Percentiles rank a stretch among this genome's conserved stretches.
These are phyloP conservation scores for Picea abies DNA, from an alignment of 83 land plant genomes.

Conservation along the genomic window DNA sequence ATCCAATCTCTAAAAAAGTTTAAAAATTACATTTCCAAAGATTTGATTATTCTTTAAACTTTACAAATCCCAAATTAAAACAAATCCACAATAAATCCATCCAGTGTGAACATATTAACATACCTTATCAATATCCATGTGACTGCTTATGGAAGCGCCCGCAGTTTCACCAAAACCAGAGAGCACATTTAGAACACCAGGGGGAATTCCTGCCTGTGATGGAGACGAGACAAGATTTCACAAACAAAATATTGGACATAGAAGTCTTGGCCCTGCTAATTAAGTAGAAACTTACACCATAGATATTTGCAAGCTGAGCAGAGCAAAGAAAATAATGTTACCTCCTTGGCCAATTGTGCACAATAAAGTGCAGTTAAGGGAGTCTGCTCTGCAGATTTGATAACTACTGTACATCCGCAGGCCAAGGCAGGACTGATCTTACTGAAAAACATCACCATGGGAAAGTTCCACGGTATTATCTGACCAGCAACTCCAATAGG, in stretches of 20 bases:
- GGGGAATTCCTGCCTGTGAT: constrained; percentile 18
- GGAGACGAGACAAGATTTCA: not conserved
- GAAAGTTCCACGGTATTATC: constrained; percentile 65
- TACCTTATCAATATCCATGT: too few relatives aligned
- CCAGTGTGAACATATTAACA: too few relatives aligned
- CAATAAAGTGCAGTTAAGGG: constrained; percentile 53
- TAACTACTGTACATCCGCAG: constrained; percentile 44
- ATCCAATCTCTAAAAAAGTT: too few relatives aligned
- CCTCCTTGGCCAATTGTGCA: constrained; percentile 54
- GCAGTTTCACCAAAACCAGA: too few relatives aligned
- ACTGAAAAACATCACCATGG: constrained; percentile 33
- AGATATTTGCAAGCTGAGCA: not conserved
- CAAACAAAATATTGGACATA: not conserved
- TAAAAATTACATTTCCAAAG: too few relatives aligned
- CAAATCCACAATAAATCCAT: too few relatives aligned
- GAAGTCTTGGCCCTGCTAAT: not conserved
- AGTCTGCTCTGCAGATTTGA: constrained; percentile 61
- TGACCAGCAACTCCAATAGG: constrained; percentile 59
- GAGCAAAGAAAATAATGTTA: constrained; percentile 6
- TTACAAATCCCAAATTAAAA: too few relatives aligned
- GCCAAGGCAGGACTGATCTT: constrained; percentile 54
- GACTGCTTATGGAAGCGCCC: too few relatives aligned
- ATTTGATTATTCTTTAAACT: too few relatives aligned
- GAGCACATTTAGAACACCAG: too few relatives aligned
- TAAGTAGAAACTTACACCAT: not conserved